These are phyloP conservation scores for Fusarium sp. DNA, from an alignment of 2,329 filamentous ascomycete genomes.

Conservation along the genomic window DNA sequence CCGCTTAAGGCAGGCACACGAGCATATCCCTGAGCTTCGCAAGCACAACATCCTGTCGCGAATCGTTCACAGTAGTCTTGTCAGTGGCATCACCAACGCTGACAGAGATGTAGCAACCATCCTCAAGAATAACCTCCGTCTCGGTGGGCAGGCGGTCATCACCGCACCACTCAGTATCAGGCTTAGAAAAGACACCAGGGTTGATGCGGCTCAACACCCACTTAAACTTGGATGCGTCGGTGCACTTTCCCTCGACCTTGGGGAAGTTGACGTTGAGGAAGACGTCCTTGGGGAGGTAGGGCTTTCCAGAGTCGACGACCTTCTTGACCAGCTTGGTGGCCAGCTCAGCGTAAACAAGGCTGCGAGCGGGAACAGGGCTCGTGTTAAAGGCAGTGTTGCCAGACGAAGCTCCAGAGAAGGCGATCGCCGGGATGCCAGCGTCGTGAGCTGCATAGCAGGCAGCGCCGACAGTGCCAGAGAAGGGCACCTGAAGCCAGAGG, in stretches of 20 bases:
- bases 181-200: constrained; percentile 61
- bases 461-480: constrained; percentile 77
- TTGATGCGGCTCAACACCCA: constrained; percentile 75
- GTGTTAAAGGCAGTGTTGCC: constrained; percentile 66
- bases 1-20: constrained; percentile 38
- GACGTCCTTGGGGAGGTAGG: constrained; percentile 70
- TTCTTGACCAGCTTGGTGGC: constrained; percentile 67
- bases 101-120: constrained; percentile 71
- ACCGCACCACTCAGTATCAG: constrained; percentile 70
- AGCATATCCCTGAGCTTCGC: constrained; percentile 48
- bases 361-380: constrained; percentile 63
- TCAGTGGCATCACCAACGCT: constrained; percentile 70
- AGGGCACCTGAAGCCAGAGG: constrained; percentile 64
- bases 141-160: constrained; percentile 68
- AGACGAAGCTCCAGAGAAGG: constrained; percentile 70
- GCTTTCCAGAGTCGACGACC: constrained; percentile 66
- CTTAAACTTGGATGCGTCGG: constrained; percentile 64
- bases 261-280: constrained; percentile 80
- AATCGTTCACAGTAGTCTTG: constrained; percentile 64
- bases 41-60: constrained; percentile 46
- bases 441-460: constrained; percentile 68
- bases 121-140: constrained; percentile 59
- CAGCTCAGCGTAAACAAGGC: constrained; percentile 72
- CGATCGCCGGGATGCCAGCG: constrained; percentile 72
- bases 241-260: constrained; percentile 62